Evolutionary conservation across 192 early-diverging fungal genomes (phyloP), one percentile per base, ranked within the genome.

Genomic region (Dissophora ornata): DNA sequence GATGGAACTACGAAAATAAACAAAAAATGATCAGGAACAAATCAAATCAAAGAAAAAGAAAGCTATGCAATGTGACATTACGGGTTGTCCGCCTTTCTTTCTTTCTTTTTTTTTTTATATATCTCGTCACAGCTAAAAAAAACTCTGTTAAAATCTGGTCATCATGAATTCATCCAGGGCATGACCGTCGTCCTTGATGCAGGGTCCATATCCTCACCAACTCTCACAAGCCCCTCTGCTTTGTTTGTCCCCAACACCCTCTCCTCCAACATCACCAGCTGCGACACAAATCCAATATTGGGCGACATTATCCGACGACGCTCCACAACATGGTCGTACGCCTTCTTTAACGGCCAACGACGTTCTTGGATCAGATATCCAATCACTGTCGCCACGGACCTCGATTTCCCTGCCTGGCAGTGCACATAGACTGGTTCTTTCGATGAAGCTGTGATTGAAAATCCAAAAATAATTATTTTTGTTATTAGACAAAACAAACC

Each of bases 201-300:
- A 19, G 57, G 48, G 18, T 64, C 38, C 16, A 54, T 34, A 26
- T 54, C 62, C 1, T 74, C 70, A 25, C 41, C 36, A 25, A n/a
- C 13, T 3, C 53, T 57, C 16, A 74, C 71, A 1, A 77, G 49
- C n/a, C 71, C 71, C 4, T 58, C 58, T 10, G 71, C 71, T 19
- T 48, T 67, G 3, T 67, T 58, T 11, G 41, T 51, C 18, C 85
- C 90, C 52, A 86, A 78, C 2, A 89, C 80, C 18, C 85, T 73
- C 50, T 84, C 82, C 79, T 93, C 92, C 41, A 93, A 69, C 51
- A 85, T 82, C 79, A 89, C 79, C 46, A 93, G 51, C 40, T 91
- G 86, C 18, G 88, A 79, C 56, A 91, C 87, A 74, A 93, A 93
- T 15, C 92, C 92, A 78, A 93, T 86, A 67, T 93, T 93, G 24